Evolutionary conservation across 2,329 filamentous ascomycete species (phyloP).

Genomic region (Xylariaceae sp.): DNA sequence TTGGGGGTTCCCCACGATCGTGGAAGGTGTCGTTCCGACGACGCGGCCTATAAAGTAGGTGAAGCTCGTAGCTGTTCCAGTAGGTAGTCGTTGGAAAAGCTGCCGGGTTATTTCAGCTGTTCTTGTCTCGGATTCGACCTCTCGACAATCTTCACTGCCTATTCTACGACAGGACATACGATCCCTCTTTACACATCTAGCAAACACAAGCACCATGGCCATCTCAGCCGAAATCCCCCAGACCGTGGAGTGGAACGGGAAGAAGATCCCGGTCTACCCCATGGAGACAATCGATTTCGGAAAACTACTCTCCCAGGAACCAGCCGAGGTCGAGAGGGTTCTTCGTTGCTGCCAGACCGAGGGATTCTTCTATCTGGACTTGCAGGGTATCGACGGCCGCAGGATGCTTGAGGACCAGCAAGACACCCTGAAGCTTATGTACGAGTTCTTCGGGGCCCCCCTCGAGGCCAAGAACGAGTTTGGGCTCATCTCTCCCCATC

Average conservation of each 20-base stretch:
- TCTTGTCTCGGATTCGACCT: slow-evolving; percentile 4
- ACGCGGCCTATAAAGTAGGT: slow-evolving; percentile 24
- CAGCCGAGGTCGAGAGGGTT: slow-evolving; percentile 55
- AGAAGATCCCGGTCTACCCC: slow-evolving; percentile 51
- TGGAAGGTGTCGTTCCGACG: slow-evolving; percentile 29
- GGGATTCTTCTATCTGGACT: slow-evolving; percentile 60
- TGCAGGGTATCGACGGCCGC: slow-evolving; percentile 55
- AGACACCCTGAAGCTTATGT: slow-evolving; percentile 56
- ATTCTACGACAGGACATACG: neutral
- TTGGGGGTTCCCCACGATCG: slow-evolving; percentile 16
- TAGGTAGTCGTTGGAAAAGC: too few species aligned
- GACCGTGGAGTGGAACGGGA: slow-evolving; percentile 53
- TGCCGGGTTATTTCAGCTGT: slow-evolving; percentile 6
- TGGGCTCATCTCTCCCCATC: slow-evolving; percentile 55
- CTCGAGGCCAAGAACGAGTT: slow-evolving; percentile 60
- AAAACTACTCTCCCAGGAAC: slow-evolving; percentile 56
- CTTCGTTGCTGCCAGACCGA: slow-evolving; percentile 52
- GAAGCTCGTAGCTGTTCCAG: slow-evolving; percentile 7
- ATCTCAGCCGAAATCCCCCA: slow-evolving; percentile 43
- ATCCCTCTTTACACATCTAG: slow-evolving; percentile 1
- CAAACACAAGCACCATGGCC: slow-evolving; percentile 37
- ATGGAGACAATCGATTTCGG: slow-evolving; percentile 57
- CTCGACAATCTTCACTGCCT: slow-evolving; percentile 6
- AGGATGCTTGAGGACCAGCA: slow-evolving; percentile 56
- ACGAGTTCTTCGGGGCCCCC: slow-evolving; percentile 56